phyloP scores from a whole-genome alignment of 2,329 filamentous ascomycete genomes.

The Calonectria hawksworthii region DNA sequence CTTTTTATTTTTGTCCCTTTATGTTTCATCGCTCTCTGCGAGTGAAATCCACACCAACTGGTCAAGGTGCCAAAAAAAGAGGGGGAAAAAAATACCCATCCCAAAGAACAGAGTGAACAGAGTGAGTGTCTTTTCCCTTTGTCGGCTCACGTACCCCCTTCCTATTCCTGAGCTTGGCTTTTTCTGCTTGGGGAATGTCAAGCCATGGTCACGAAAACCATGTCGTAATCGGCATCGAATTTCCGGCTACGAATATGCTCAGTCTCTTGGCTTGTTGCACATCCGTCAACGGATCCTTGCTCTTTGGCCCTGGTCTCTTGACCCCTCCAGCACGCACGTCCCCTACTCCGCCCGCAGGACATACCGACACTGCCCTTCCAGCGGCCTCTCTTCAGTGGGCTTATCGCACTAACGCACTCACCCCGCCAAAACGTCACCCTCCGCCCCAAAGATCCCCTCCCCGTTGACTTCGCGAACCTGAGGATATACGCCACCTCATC shows the following conservation, averaged over 20 bases:
- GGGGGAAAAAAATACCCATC: neutral
- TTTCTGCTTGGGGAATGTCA: neutral
- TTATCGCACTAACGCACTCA: constrained; percentile 24
- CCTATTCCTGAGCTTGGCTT: neutral
- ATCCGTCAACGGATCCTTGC: constrained; percentile 16
- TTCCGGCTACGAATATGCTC: constrained; percentile 4
- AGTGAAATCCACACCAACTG: neutral
- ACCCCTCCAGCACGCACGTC: constrained; percentile 1
- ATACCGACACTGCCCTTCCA: constrained; percentile 4
- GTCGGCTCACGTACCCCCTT: neutral
- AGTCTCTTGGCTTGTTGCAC: constrained; percentile 1
- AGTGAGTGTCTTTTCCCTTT: neutral
- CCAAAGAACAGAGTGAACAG: neutral
- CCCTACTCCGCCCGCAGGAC: constrained; percentile 10
- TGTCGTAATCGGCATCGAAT: constrained; percentile 10
- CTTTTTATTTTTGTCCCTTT: neutral
- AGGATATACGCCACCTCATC: constrained; percentile 34
- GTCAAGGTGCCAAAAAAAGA: neutral
- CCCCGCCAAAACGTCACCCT: constrained; percentile 43
- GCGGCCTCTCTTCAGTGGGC: constrained; percentile 2
- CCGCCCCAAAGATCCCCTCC: constrained; percentile 38
- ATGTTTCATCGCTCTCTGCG: neutral
- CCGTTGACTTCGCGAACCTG: constrained; percentile 43
- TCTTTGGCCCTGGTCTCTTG: constrained; percentile 14
- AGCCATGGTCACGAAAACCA: neutral